A percentile compares a stretch with the other conserved stretches of the same genome.
Evolutionary conservation across 805 yeast species (phyloP).

Genomic region (Spathaspora hagerdaliae): DNA sequence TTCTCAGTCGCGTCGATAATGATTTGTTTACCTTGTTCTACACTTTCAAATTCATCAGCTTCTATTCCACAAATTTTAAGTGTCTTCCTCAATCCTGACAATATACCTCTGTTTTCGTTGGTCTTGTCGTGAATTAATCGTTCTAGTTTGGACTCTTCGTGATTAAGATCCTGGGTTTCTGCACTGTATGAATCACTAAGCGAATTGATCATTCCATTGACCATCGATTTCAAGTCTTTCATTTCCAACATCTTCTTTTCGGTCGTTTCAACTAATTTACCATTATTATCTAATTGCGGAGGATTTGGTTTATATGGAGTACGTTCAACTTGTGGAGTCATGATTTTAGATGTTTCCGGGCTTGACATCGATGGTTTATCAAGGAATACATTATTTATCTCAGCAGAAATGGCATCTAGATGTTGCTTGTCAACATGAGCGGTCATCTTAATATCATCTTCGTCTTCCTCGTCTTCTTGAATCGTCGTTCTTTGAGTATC

Average conservation of each 20-base stretch:
- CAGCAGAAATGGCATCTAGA: conserved; percentile 35
- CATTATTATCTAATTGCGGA: conserved; percentile 30
- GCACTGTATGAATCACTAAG: conserved; percentile 53
- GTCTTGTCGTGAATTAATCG: conserved; percentile 52
- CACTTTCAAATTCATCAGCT: conserved; percentile 12
- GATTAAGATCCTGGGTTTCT: conserved; percentile 38
- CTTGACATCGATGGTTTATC: conserved; percentile 33
- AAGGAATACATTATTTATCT: conserved; percentile 47
- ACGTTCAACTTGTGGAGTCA: background rate
- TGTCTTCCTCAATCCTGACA: conserved; percentile 21
- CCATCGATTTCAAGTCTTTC: conserved; percentile 32
- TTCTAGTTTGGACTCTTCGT: conserved; percentile 38
- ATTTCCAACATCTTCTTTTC: conserved; percentile 20
- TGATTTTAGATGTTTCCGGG: conserved; percentile 17
- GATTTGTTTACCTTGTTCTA: conserved; percentile 23
- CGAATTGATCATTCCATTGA: conserved; percentile 42
- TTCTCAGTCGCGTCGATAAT: conserved; percentile 9
- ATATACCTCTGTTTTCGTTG: conserved; percentile 34
- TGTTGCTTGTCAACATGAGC: conserved; percentile 34
- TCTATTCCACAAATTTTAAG: conserved; percentile 26
- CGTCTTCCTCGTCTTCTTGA: conserved; percentile 40
- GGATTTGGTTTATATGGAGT: conserved; percentile 20
- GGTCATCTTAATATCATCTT: conserved; percentile 10
- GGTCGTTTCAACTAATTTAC: conserved; percentile 16
- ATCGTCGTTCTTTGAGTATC: conserved; percentile 44